These are phyloP conservation scores for Candida buenavistaensis DNA, from an alignment of 1,139 yeast species.

Conservation along the genomic window DNA sequence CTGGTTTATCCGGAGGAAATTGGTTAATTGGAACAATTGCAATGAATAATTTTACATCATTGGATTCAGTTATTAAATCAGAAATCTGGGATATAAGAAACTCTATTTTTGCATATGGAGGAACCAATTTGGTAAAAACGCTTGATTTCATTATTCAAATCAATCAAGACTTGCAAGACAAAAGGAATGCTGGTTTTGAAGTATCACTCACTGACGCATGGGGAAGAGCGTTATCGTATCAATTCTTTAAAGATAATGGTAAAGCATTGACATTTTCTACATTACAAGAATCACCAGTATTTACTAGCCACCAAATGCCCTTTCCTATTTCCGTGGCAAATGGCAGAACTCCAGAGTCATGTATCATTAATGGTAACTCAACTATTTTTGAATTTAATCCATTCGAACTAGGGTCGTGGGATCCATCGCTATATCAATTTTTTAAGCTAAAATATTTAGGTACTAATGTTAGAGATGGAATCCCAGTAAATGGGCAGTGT, in stretches of 20 bases:
- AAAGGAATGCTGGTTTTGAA: slow-evolving; percentile 35
- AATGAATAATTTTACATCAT: slow-evolving; percentile 39
- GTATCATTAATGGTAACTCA: slow-evolving; percentile 34
- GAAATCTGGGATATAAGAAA: slow-evolving; percentile 42
- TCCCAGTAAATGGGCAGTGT: slow-evolving; percentile 32
- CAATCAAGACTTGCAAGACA: slow-evolving; percentile 26
- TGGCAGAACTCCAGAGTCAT: slow-evolving; percentile 38
- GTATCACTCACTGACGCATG: slow-evolving; percentile 44
- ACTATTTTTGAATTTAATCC: slow-evolving; percentile 44
- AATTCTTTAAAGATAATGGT: slow-evolving; percentile 32
- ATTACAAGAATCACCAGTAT: slow-evolving; percentile 26
- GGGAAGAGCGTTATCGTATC: slow-evolving; percentile 44
- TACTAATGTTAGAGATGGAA: slow-evolving; percentile 30
- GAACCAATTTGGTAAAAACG: slow-evolving; percentile 35
- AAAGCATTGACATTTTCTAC: slow-evolving; percentile 40
- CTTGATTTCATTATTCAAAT: slow-evolving; percentile 14
- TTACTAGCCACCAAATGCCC: slow-evolving; percentile 36
- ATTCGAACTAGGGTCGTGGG: slow-evolving; percentile 48
- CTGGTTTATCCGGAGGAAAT: slow-evolving; percentile 45
- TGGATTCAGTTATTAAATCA: slow-evolving; percentile 27
- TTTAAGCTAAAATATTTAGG: slow-evolving; percentile 34
- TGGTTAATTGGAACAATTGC: slow-evolving; percentile 44
- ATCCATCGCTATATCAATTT: slow-evolving; percentile 35
- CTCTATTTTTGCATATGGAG: slow-evolving; percentile 41
- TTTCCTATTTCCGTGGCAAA: slow-evolving; percentile 40